A percentile compares a stretch with the other conserved stretches of the same genome.
Evolutionary conservation across 2,329 filamentous ascomycete genomes (phyloP).

Genomic region (Fusarium decemcellulare): DNA sequence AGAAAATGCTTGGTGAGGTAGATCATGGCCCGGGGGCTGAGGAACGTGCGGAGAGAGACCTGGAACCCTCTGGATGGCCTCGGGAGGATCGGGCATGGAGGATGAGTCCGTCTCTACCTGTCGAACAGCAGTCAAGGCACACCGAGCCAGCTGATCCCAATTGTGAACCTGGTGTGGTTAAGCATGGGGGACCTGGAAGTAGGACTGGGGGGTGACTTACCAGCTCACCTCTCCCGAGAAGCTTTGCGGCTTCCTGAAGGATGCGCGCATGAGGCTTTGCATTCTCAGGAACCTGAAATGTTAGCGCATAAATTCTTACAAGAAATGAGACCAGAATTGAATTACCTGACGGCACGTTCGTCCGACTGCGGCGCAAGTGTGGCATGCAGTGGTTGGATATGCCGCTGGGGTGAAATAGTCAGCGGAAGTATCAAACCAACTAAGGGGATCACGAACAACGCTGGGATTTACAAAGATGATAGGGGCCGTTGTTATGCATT

Average conservation of each 20-base stretch:
- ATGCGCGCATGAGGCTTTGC: background rate
- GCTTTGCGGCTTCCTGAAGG: slow-evolving; percentile 4
- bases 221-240: background rate
- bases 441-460: background rate
- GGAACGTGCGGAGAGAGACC: background rate
- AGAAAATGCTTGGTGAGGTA: background rate
- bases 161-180: background rate
- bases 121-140: background rate
- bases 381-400: background rate
- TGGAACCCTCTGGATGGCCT: background rate
- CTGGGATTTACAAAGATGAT: background rate
- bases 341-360: background rate
- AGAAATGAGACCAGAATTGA: background rate
- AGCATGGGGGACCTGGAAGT: background rate
- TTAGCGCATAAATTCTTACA: background rate
- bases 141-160: background rate
- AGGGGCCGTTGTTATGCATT: background rate
- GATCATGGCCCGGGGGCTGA: background rate
- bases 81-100: background rate
- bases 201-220: background rate
- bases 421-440: background rate
- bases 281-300: background rate
- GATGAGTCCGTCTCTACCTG: background rate
- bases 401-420: background rate
- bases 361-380: background rate